phyloP scores from a whole-genome alignment of 768 basidiomycete species.

The Lactarius sp. region DNA sequence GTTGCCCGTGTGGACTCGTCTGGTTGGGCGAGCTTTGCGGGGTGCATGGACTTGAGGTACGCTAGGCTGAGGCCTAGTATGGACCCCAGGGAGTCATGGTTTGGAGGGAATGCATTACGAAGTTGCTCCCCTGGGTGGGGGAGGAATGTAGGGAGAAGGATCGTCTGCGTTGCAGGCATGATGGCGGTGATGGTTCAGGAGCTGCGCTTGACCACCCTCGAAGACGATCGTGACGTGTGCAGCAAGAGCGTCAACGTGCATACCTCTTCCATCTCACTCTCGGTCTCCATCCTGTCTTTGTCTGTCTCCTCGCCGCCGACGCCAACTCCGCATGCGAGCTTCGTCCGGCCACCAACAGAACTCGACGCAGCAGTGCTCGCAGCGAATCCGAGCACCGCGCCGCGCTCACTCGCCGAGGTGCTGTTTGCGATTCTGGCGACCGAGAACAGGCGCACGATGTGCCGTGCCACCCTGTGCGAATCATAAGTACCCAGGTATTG shows the following conservation, averaged over 20 bases:
- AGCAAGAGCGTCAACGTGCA: constrained; percentile 16
- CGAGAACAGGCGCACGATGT: constrained; percentile 41
- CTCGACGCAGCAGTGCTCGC: constrained; percentile 16
- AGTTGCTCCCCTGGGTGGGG: no score
- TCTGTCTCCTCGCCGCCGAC: constrained; percentile 10
- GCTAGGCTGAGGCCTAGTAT: no score
- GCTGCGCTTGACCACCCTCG: constrained; percentile 14
- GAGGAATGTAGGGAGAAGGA: no score
- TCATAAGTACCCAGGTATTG: not conserved
- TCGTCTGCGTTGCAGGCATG: no score
- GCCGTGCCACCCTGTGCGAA: constrained; percentile 45
- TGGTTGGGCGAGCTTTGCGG: no score
- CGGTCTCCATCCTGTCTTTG: constrained; percentile 5
- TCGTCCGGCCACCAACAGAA: constrained; percentile 15
- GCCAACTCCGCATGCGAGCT: constrained; percentile 15
- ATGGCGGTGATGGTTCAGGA: no score
- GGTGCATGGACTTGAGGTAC: no score
- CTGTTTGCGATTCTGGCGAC: constrained; percentile 39
- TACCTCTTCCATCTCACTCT: constrained; percentile 9
- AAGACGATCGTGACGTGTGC: constrained; percentile 24
- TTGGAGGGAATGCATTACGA: no score
- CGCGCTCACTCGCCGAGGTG: constrained; percentile 64
- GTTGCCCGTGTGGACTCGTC: no score
- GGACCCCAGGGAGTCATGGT: no score
- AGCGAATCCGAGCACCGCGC: constrained; percentile 38